Base-by-base conservation (phyloP, 1,284 basidiomycete species). In the Cystobasidium slooffiae region DNA sequence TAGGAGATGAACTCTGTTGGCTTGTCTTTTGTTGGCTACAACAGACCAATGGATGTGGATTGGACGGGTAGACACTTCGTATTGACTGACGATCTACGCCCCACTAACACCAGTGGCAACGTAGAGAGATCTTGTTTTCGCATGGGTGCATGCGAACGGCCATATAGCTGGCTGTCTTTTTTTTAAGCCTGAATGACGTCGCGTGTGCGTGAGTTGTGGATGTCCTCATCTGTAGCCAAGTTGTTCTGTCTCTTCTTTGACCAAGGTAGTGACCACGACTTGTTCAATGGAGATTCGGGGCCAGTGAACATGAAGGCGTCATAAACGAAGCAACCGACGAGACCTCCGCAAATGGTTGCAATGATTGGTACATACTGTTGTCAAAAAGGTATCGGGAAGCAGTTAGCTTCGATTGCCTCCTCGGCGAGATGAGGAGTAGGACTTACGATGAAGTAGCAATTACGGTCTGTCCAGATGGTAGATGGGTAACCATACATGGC, bases 401-500 rank as follows among this genome's bases (percentile, higher is more conserved):
- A n/a, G n/a, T n/a, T n/a, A n/a, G n/a, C 39, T 49, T 44, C 43
- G 18, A 46, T 52, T 14, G 46, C n/a, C 43, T 51, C 49, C 43
- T 16, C 24, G 24, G 0, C 22, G 43, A 63, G 44, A 44, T 14
- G 18, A 20, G 61, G 3, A 4, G 14, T 56, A n/a, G 14, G 12
- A 43, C 62, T 65, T 44, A 65, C 62, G 43, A 66, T 52, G 16
- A 16, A 75, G 58, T 75, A 75, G 39, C 66, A 59, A 39, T 68
- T 69, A 18, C 66, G 44, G 66, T 56, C 72, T 1, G 73, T 75
- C 73, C 73, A 75, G 65, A 75, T 65, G 6, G 43, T 58, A 6
- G 24, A 72, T 10, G 78, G 77, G 53, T 79, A 81, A 1, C 81
- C 81, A 46, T 77, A 70, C 6, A 72, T 72, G 66, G 78, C 79